Percentiles rank a stretch among this genome's conserved stretches.
phyloP scores from a whole-genome alignment of 2,329 filamentous ascomycete genomes.

The Stagonosporopsis chrysanthemi region DNA sequence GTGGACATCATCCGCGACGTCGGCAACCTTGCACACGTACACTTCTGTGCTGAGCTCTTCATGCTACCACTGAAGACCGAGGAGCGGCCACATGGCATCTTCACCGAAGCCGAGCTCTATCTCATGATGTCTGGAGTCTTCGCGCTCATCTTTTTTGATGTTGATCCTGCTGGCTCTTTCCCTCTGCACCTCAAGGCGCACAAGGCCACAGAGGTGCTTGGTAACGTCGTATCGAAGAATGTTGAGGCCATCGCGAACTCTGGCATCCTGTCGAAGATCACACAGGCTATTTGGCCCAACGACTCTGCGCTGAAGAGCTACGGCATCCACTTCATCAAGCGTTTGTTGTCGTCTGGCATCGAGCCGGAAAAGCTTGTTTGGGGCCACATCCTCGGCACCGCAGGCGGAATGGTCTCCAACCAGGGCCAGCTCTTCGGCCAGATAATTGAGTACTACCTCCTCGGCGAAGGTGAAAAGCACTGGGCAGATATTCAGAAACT shows the following conservation, averaged over 20 bases:
- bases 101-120: slow-evolving; percentile 63
- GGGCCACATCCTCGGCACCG: slow-evolving; percentile 65
- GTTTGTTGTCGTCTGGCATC: slow-evolving; percentile 57
- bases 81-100: slow-evolving; percentile 59
- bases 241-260: slow-evolving; percentile 55
- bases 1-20: slow-evolving; percentile 73
- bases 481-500: slow-evolving; percentile 58
- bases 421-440: slow-evolving; percentile 66
- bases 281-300: slow-evolving; percentile 51
- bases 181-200: slow-evolving; percentile 59
- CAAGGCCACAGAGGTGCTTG: slow-evolving; percentile 58
- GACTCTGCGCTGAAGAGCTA: slow-evolving; percentile 58
- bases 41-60: slow-evolving; percentile 64
- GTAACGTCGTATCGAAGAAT: slow-evolving; percentile 58
- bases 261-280: slow-evolving; percentile 52
- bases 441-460: slow-evolving; percentile 64
- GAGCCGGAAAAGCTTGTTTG: slow-evolving; percentile 61
- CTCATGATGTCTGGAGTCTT: slow-evolving; percentile 62
- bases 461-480: slow-evolving; percentile 56
- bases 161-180: slow-evolving; percentile 61
- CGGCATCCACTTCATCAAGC: slow-evolving; percentile 63
- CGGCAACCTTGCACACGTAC: slow-evolving; percentile 62
- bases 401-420: slow-evolving; percentile 62
- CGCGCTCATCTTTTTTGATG: slow-evolving; percentile 63
- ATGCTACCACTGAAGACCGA: slow-evolving; percentile 64